phyloP scores from a whole-genome alignment of 768 basidiomycete genomes.

The Tylopilus felleus region DNA sequence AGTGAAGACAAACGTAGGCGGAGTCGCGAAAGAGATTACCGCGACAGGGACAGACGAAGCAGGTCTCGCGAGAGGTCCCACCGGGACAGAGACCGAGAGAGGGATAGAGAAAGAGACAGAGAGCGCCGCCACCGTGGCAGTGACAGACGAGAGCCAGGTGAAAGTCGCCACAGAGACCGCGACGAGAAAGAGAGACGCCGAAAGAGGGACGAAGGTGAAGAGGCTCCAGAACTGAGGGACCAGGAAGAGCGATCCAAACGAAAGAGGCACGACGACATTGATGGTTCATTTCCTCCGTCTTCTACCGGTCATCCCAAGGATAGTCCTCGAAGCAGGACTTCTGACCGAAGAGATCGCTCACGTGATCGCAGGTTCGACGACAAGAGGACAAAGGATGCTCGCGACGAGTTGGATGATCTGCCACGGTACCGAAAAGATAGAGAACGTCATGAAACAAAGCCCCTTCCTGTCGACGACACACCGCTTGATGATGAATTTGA shows the following conservation, averaged over 20 bases:
- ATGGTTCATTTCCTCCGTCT: conserved; percentile 43
- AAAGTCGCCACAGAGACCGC: conserved; percentile 51
- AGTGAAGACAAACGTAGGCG: conserved; percentile 61
- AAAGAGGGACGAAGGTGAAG: conserved; percentile 65
- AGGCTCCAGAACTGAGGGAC: conserved; percentile 41
- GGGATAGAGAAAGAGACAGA: conserved; percentile 31
- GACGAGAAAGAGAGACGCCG: conserved; percentile 57
- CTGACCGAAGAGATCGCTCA: conserved; percentile 47
- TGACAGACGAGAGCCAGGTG: conserved; percentile 47
- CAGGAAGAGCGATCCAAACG: conserved; percentile 61
- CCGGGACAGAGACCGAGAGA: conserved; percentile 35
- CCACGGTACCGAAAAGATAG: conserved; percentile 42
- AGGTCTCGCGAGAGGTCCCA: conserved; percentile 51
- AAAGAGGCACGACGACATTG: conserved; percentile 55
- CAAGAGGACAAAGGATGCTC: conserved; percentile 40
- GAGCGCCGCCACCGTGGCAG: conserved; percentile 46
- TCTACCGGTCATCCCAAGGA: conserved; percentile 36
- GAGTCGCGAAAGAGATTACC: conserved; percentile 53
- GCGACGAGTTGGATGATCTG: conserved; percentile 64
- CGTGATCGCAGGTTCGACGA: conserved; percentile 58
- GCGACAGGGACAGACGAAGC: conserved; percentile 44
- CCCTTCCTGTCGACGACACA: conserved; percentile 40
- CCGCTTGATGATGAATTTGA: conserved; percentile 34
- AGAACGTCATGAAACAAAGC: conserved; percentile 40
- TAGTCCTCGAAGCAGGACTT: conserved; percentile 45